Evolutionary conservation across 2,329 filamentous ascomycete species (phyloP).

Genomic region (Magnaporthiopsis rhizophila): DNA sequence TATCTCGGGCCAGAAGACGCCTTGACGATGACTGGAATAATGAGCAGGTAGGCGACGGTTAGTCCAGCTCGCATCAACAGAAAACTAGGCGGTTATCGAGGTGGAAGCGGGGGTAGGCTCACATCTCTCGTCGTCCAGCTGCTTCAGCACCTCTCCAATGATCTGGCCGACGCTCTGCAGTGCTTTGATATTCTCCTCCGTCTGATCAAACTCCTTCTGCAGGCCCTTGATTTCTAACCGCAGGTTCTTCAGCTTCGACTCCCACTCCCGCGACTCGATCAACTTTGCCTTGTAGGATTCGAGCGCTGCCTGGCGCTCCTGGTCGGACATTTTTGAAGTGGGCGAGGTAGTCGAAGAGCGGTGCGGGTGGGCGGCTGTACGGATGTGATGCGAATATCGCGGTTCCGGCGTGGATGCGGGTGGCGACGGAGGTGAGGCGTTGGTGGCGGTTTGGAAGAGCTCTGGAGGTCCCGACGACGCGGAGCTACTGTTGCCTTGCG

Average conservation of each 20-base stretch:
- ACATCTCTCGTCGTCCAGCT: conserved; percentile 98
- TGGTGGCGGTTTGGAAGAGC: background rate
- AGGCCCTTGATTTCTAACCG: conserved; percentile 93
- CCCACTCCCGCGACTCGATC: conserved; percentile 96
- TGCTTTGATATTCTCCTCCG: conserved; percentile 99
- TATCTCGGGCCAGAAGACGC: conserved; percentile 95
- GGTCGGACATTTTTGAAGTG: conserved; percentile 30
- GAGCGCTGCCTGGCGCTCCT: conserved; percentile 61
- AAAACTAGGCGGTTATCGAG: conserved; percentile 2
- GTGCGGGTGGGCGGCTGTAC: background rate
- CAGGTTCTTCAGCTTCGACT: conserved; percentile 90
- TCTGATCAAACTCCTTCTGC: conserved; percentile 91
- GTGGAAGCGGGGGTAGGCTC: conserved; percentile 29
- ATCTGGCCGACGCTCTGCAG: conserved; percentile 98
- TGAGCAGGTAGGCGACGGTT: background rate
- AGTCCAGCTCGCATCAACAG: background rate
- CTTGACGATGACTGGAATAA: conserved; percentile 85
- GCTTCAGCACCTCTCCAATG: conserved; percentile 97
- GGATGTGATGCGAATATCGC: background rate
- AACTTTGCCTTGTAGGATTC: conserved; percentile 72
- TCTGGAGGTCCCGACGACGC: background rate
- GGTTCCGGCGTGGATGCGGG: background rate
- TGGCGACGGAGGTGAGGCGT: background rate
- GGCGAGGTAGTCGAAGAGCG: background rate
- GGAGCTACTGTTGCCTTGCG: background rate